Evolutionary conservation across 2,329 filamentous ascomycete genomes (phyloP), one percentile per base, ranked within the genome.

Genomic region (Thielaviopsis populi): DNA sequence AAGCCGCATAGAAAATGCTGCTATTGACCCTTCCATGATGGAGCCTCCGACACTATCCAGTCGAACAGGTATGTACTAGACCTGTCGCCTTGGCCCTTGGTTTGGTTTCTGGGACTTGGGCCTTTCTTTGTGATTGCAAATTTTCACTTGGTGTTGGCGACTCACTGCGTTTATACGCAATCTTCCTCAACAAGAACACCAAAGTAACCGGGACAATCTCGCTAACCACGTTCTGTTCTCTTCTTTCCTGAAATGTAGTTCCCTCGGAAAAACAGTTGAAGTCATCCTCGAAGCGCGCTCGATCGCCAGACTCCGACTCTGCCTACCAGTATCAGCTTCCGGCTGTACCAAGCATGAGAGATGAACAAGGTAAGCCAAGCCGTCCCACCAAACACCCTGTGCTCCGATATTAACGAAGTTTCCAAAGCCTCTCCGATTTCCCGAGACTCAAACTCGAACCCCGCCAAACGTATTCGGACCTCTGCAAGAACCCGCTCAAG

Each of bases 331-430:
- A 66, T 17, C 54, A 65, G 62, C 42, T 59, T 58, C 15, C 58
- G 24, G 27, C 61, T 61, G 56, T 50, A 27, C 19, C 65, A 33
- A 59, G 42, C 56, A 75, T 75, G 64, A 79, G 83, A 73, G 85
- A 83, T 78, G 82, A 87, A 77, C 84, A 88, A 80, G 84, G 88
- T 91, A 87, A 77, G 87, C 85, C 24, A 54, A 54, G 22, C 17
- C 15, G 17, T 10, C 5, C 7, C 11, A 8, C 17, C 10, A 56
- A 13, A 2, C 19, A 27, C 46, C 15, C 22, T 1, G 15, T 50
- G 27, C 15, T 13, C 15, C 46, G 3, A 56, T 56, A 33, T 22
- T 56, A 33, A 56, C 27, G 10, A 6, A 11, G 7, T 15, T 22
- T 37, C 37, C 15, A 46, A 46, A 56, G 53, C 4, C n/a, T n/a